A percentile compares a stretch with the other conserved stretches of the same genome.
Evolutionary conservation across 768 basidiomycete species (phyloP).

Genomic region (Collybia sordida): DNA sequence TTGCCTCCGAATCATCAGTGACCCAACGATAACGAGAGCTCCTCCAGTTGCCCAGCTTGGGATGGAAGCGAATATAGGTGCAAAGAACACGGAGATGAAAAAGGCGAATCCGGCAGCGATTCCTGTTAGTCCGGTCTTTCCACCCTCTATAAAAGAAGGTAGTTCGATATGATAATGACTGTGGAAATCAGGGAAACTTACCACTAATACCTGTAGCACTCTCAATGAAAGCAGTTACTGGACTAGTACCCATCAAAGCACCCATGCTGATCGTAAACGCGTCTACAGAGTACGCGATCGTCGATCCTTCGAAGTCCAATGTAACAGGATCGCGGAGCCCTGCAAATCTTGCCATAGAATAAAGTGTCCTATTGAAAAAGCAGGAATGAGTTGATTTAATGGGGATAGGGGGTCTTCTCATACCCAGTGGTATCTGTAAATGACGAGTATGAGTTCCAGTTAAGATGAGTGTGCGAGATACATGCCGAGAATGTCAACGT

Average conservation of each 20-base stretch:
- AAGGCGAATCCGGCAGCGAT: slow-evolving; percentile 72
- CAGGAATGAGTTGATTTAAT: background rate
- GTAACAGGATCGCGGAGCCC: slow-evolving; percentile 85
- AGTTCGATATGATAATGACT: background rate
- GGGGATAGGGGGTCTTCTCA: background rate
- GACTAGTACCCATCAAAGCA: slow-evolving; percentile 75
- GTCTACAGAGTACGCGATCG: slow-evolving; percentile 80
- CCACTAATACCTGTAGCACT: slow-evolving; percentile 79
- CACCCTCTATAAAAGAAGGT: slow-evolving; percentile 59
- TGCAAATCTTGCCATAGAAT: slow-evolving; percentile 90
- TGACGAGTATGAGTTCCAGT: slow-evolving; percentile 1
- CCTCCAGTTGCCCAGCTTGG: slow-evolving; percentile 88
- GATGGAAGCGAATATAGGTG: slow-evolving; percentile 86
- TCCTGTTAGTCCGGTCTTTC: slow-evolving; percentile 83
- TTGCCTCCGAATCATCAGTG: slow-evolving; percentile 84
- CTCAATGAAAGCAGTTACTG: slow-evolving; percentile 83
- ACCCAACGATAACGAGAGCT: slow-evolving; percentile 83
- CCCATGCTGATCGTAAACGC: slow-evolving; percentile 83
- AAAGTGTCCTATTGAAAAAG: slow-evolving; percentile 68
- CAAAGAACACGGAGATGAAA: slow-evolving; percentile 84
- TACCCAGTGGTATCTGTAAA: slow-evolving; percentile 52
- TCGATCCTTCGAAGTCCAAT: slow-evolving; percentile 83
- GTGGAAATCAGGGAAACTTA: slow-evolving; percentile 23
- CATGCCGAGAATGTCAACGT: slow-evolving; percentile 81
- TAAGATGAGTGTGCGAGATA: slow-evolving; percentile 1